Conservation (phyloP, 805 yeast genomes). For the Priceomyces haplophilus region DNA sequence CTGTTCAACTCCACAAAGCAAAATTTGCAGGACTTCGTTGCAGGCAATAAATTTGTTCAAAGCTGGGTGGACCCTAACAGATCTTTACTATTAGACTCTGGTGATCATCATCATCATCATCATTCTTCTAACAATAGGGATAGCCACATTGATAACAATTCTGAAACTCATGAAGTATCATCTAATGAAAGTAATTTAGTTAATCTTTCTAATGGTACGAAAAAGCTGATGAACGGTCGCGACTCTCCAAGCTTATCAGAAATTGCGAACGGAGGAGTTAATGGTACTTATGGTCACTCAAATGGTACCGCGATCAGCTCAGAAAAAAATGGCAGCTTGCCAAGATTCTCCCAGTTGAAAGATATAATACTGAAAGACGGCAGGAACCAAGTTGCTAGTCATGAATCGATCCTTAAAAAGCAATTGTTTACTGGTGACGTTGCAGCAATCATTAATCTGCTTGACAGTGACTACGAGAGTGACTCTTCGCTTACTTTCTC, state of each 20-base stretch:
- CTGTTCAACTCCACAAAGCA: slow-evolving; percentile 15
- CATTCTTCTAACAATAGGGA: background rate
- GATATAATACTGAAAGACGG: slow-evolving; percentile 18
- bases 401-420: slow-evolving; percentile 28
- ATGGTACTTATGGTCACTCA: slow-evolving; percentile 5
- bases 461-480: slow-evolving; percentile 34
- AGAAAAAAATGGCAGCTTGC: slow-evolving; percentile 17
- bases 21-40: slow-evolving; percentile 24
- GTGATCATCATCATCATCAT: background rate
- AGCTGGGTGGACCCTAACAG: slow-evolving; percentile 32
- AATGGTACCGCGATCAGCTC: slow-evolving; percentile 16
- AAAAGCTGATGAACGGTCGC: background rate
- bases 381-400: background rate
- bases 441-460: slow-evolving; percentile 30
- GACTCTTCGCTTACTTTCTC: slow-evolving; percentile 18
- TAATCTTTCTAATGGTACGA: background rate
- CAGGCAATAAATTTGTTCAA: slow-evolving; percentile 23
- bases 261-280: slow-evolving; percentile 9
- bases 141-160: background rate
- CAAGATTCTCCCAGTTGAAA: slow-evolving; percentile 38
- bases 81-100: slow-evolving; percentile 16
- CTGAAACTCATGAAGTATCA: background rate
- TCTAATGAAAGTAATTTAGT: background rate
- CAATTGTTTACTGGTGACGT: slow-evolving; percentile 33
- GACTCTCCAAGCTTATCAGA: background rate